A percentile compares a stretch with the other conserved stretches of the same genome.
These are phyloP conservation scores for Hysterangium stoloniferum DNA, from an alignment of 768 basidiomycete species.

Conservation along the genomic window DNA sequence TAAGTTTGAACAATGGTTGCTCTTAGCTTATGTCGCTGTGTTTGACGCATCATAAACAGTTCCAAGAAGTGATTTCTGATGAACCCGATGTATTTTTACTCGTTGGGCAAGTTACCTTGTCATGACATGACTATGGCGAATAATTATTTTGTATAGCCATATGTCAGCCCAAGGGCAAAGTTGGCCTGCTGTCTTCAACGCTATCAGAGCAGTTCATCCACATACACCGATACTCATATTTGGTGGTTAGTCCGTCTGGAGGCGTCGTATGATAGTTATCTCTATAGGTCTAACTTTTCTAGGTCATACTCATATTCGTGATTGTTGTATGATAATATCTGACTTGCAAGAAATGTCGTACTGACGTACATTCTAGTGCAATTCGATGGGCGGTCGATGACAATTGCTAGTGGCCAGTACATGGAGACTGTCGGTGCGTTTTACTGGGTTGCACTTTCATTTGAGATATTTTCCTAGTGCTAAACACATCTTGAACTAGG, in stretches of 20 bases:
- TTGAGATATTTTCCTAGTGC: not conserved
- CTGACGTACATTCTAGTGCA: slow-evolving; percentile 33
- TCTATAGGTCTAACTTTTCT: not conserved
- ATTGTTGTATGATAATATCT: slow-evolving; percentile 47
- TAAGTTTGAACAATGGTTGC: slow-evolving; percentile 20
- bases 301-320: slow-evolving; percentile 74
- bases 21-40: not conserved
- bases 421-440: slow-evolving; percentile 81
- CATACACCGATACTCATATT: slow-evolving; percentile 77
- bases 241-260: slow-evolving; percentile 42
- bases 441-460: slow-evolving; percentile 13
- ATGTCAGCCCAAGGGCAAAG: slow-evolving; percentile 74
- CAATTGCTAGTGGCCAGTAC: slow-evolving; percentile 78
- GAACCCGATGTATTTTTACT: slow-evolving; percentile 80
- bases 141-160: slow-evolving; percentile 47
- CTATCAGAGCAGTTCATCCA: slow-evolving; percentile 65
- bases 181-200: slow-evolving; percentile 65
- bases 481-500: slow-evolving; percentile 22
- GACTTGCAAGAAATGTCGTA: not conserved
- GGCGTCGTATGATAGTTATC: too few relatives aligned
- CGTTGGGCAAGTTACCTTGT: slow-evolving; percentile 39
- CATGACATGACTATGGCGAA: not conserved
- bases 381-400: slow-evolving; percentile 68
- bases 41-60: slow-evolving; percentile 34
- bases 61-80: slow-evolving; percentile 66